Percentiles rank a stretch among this genome's conserved stretches.
Conservation (phyloP, 345 rosid genomes). For the Brassica cretica region DNA sequence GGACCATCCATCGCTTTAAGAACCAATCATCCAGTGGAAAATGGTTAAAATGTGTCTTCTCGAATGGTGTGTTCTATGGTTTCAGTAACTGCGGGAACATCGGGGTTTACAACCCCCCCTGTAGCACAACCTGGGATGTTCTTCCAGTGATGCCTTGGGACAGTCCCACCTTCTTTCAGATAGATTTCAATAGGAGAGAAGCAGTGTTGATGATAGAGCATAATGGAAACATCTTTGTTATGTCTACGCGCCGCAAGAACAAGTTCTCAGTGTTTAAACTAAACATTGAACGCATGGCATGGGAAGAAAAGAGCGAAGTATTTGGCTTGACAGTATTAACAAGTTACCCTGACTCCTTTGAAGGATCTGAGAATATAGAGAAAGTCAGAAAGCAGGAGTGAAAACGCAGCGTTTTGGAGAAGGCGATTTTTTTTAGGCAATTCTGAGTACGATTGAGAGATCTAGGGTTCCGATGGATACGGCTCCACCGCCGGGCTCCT, state of each 20-base stretch:
- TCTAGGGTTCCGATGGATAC: too few relatives aligned
- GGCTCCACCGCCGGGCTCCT: too few relatives aligned
- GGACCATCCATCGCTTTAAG: neutral
- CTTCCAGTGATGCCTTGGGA: neutral
- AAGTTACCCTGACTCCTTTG: neutral
- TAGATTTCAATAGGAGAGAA: neutral
- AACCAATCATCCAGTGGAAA: neutral
- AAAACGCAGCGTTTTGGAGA: too few relatives aligned
- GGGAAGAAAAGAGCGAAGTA: constrained; percentile 4
- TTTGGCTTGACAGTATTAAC: constrained; percentile 4
- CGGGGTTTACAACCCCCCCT: neutral
- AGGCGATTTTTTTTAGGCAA: too few relatives aligned
- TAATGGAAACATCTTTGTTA: constrained; percentile 1
- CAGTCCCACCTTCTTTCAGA: neutral
- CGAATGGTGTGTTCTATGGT: neutral
- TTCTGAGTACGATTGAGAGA: too few relatives aligned
- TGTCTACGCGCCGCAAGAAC: too few relatives aligned
- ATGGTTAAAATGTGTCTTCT: neutral
- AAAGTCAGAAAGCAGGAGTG: too few relatives aligned
- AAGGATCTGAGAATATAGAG: too few relatives aligned
- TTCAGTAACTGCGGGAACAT: neutral
- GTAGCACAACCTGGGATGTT: neutral
- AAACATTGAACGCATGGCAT: neutral
- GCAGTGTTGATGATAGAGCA: neutral
- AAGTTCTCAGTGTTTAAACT: constrained; percentile 9